phyloP scores from a whole-genome alignment of 208 protist species.

The Trichomonas tenax region DNA sequence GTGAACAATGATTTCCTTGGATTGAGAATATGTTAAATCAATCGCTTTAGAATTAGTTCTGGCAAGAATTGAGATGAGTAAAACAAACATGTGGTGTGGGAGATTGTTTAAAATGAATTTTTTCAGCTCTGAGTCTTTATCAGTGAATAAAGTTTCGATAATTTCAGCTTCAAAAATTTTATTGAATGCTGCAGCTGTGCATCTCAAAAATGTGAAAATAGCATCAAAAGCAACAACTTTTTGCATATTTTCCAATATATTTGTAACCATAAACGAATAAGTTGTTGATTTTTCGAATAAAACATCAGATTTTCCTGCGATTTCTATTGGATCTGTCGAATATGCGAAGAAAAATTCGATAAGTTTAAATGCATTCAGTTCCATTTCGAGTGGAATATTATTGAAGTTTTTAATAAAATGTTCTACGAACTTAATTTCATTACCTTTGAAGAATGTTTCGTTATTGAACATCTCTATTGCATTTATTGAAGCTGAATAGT shows the following conservation, averaged over 20 bases:
- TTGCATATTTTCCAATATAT: not conserved
- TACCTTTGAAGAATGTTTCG: not conserved
- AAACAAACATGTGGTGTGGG: not conserved
- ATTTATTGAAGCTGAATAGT: not conserved
- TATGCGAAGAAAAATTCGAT: not conserved
- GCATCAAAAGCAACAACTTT: not conserved
- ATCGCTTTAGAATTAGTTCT: not conserved
- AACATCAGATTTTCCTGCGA: not conserved
- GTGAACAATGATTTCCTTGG: not conserved
- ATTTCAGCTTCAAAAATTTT: not conserved
- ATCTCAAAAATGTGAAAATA: not conserved
- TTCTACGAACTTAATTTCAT: not conserved
- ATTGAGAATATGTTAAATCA: not conserved
- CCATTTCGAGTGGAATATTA: not conserved
- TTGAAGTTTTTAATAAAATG: not conserved
- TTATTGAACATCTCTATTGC: not conserved
- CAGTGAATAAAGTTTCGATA: not conserved
- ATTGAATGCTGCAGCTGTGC: not conserved
- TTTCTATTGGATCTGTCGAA: not conserved
- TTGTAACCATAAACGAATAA: not conserved
- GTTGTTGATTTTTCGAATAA: not conserved
- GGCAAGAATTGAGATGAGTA: not conserved
- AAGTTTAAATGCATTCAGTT: not conserved
- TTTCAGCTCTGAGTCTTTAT: not conserved
- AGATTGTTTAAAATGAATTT: not conserved